These are phyloP conservation scores for Cercospora berteroae DNA, from an alignment of 2,329 filamentous ascomycete genomes.

Conservation along the genomic window DNA sequence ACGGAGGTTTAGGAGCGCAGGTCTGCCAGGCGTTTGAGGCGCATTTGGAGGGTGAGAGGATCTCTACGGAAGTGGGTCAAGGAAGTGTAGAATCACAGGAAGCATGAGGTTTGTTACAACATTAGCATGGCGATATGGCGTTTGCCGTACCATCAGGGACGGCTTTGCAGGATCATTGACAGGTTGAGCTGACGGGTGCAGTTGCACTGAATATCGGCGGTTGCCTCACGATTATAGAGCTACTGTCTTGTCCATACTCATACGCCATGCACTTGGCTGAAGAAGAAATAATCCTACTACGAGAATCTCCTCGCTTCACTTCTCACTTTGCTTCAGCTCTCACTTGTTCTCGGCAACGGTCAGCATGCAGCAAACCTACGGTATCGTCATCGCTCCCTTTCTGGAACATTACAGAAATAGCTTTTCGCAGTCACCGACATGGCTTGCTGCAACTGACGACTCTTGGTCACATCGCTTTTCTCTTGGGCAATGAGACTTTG, in stretches of 20 bases:
- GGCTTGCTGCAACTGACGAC: background rate
- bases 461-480: background rate
- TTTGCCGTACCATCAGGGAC: background rate
- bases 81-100: background rate
- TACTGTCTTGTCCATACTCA: background rate
- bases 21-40: constrained; percentile 3
- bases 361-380: background rate
- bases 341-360: background rate
- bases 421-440: background rate
- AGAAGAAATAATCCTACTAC: background rate
- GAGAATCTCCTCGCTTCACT: background rate
- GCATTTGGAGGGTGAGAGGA: background rate
- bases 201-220: background rate
- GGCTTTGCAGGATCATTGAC: background rate
- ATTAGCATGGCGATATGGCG: background rate
- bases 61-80: background rate
- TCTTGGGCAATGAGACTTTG: background rate
- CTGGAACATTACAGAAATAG: background rate
- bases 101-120: background rate
- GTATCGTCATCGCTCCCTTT: background rate
- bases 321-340: background rate
- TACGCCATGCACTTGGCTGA: background rate
- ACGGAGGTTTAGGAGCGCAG: constrained; percentile 20
- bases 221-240: background rate
- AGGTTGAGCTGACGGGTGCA: background rate